phyloP scores from a whole-genome alignment of 2,329 filamentous ascomycete species.

The Trichoderma citrinoviride region DNA sequence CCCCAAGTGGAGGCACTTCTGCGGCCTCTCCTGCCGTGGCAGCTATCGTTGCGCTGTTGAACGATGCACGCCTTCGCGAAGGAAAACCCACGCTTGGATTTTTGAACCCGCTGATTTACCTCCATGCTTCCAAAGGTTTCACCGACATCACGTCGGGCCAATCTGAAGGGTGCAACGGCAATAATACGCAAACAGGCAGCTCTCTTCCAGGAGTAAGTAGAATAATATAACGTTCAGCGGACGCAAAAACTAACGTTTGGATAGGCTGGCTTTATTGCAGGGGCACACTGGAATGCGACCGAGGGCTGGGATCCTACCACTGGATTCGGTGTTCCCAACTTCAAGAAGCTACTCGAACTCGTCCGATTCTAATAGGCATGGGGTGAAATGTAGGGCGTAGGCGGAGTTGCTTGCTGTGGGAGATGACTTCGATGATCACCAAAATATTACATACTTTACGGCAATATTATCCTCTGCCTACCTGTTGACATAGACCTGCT shows the following conservation, averaged over 20 bases:
- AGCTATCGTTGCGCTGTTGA: slow-evolving; percentile 47
- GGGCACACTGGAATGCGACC: slow-evolving; percentile 31
- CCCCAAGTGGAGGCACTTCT: slow-evolving; percentile 41
- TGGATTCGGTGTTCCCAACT: slow-evolving; percentile 26
- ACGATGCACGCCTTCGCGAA: slow-evolving; percentile 44
- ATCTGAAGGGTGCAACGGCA: slow-evolving; percentile 39
- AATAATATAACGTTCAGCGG: neutral
- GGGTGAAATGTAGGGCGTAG: neutral
- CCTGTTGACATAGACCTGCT: too few species aligned
- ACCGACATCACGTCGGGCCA: slow-evolving; percentile 35
- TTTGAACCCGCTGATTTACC: slow-evolving; percentile 48
- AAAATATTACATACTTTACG: too few species aligned
- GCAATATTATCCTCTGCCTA: neutral
- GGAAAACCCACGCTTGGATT: slow-evolving; percentile 48
- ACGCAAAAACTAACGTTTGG: slow-evolving; percentile 16
- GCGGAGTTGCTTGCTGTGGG: too few species aligned
- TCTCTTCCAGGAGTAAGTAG: slow-evolving; percentile 1
- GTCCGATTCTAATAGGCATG: neutral
- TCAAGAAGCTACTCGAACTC: slow-evolving; percentile 26
- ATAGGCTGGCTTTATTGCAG: slow-evolving; percentile 30
- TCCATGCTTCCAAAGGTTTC: slow-evolving; percentile 24
- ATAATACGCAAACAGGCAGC: slow-evolving; percentile 25
- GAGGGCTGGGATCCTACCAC: slow-evolving; percentile 28
- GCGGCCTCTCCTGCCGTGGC: slow-evolving; percentile 50
- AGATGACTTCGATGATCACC: too few species aligned